Evolutionary conservation across 1,284 basidiomycete genomes (phyloP), one percentile per base, ranked within the genome.

Genomic region (Fistulina hepatica): DNA sequence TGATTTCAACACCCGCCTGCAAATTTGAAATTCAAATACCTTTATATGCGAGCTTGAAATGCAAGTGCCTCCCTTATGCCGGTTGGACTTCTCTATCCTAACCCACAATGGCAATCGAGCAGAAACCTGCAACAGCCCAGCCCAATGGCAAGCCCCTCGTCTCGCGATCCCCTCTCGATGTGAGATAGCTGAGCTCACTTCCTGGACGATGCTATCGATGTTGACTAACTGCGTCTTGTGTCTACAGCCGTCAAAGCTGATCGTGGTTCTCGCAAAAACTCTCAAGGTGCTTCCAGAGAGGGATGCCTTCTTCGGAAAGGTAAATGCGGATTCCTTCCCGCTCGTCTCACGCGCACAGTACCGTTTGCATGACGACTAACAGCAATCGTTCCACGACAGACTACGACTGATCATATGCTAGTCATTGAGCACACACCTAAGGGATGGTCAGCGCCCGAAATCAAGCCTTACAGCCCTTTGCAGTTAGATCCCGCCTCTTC

Each of bases 361-460:
- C 38, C 17, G 30, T 30, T 6, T 6, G 27, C 27, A 6, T 6
- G 27, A 30, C 6, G 6, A 6, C 17, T n/a, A 5, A 6, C 6
- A 27, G 25, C 28, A 31, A 31, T 10, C 27, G 9, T 24, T 33
- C 6, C 22, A 15, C 19, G 24, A 21, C 34, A 73, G 66, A 54
- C 46, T 7, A 65, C 67, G 47, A 76, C 72, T 21, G 88, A 93
- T 59, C 86, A 93, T 57, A 93, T 93, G 86, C 68, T 88, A 32
- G 56, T 78, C 33, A 59, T 73, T 21, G 63, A 68, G 19, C 85
- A 76, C 58, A 67, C 79, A 38, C 75, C 80, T 0, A 63, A 55
- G 7, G 89, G 90, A 9, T 93, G 90, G 89, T 73, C 72, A 8
- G 60, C 70, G 0, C 90, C 90, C 1, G 71, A 79, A 48, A 90